Evolutionary conservation across 192 early-diverging fungal species (phyloP), one percentile per base, ranked within the genome.

Genomic region (Tieghemiomyces parasiticus): DNA sequence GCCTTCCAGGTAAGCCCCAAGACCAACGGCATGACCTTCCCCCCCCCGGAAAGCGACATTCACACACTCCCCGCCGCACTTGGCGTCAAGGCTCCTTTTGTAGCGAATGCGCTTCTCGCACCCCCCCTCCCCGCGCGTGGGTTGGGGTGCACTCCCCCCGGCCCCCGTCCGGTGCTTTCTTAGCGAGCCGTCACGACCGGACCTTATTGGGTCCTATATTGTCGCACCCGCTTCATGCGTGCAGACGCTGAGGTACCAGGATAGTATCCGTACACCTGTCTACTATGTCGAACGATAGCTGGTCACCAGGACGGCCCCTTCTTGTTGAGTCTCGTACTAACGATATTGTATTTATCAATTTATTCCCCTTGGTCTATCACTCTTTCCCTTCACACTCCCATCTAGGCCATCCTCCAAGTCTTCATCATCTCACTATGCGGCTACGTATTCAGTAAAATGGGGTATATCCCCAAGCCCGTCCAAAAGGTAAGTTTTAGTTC

Each of bases 361-460:
- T 6, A 42, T 16, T 42, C 6, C 6, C 38, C 6, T 42, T 42
- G 16, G 38, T 6, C 6, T 42, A 16, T 42, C 38, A 16, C 16
- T 42, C 38, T 42, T 42, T 10, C 16, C 38, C 6, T 42, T 42
- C 38, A 24, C 50, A n/a, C 6, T 52, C 24, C 50, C 50, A 30
- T n/a, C n/a, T 61, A 60, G 60, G 67, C 74, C 1, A 66, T 75
- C 44, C 59, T 72, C 10, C 70, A 75, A 61, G 74, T 72, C 19
- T 71, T 75, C 28, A 65, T 72, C 38, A 72, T 75, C 28, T 63
- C 70, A 14, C 59, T 75, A 10, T 67, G 65, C 31, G 74, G 74
- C 20, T 75, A 70, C 44, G 66, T 75, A 3, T 75, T 75, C 62
- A 69, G 71, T 12, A 63, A 63, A 35, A 70, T 68, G 33, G 74